Evolutionary conservation across 805 yeast genomes (phyloP), one percentile per base, ranked within the genome.

Genomic region (Lipomyces chichibuensis): DNA sequence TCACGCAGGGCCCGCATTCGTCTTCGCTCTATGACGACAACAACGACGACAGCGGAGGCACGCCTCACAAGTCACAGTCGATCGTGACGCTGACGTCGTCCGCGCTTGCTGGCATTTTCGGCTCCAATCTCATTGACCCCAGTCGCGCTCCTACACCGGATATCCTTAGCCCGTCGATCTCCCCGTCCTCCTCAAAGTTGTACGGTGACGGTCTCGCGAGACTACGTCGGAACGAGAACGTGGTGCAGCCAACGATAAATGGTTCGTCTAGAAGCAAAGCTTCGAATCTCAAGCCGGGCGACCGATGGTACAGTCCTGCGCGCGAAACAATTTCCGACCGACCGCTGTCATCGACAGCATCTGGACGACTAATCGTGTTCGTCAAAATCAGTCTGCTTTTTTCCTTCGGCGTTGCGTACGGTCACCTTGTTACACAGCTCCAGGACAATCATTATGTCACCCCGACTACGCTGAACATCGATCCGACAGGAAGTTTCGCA

Each of bases 101-200:
- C n/a, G 75, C 81, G 9, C 72, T 80, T 20, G 71, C 74, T 11
- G 80, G 77, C 20, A 80, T 80, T 43, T 80, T 80, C 69, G 82
- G 82, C 7, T 77, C 81, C 13, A 75, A 79, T 37, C 75, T 79
- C 43, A 76, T 78, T 1, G 82, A 80, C 69, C 74, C 77, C 56
- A 74, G 72, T 46, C 58, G 68, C 3, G 52, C 62, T 25, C 57
- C 65, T 13, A 65, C 71, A 6, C 69, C 69, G 77, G 81, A 37
- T 78, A 74, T 39, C 1, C 23, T 13, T 51, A 32, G 3, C 23
- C 14, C 43, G 55, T 49, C 51, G 33, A 53, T 32, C 23, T 60
- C 62, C 14, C 25, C 37, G n/a, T 14, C 52, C 20, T n/a, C 23
- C 20, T 7, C 63, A 17, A 25, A 35, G 8, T 13, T 51, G 58